A percentile compares a stretch with the other conserved stretches of the same genome.
Conservation (phyloP, 2,329 filamentous ascomycete genomes). For the Botrytis sinoallii region DNA sequence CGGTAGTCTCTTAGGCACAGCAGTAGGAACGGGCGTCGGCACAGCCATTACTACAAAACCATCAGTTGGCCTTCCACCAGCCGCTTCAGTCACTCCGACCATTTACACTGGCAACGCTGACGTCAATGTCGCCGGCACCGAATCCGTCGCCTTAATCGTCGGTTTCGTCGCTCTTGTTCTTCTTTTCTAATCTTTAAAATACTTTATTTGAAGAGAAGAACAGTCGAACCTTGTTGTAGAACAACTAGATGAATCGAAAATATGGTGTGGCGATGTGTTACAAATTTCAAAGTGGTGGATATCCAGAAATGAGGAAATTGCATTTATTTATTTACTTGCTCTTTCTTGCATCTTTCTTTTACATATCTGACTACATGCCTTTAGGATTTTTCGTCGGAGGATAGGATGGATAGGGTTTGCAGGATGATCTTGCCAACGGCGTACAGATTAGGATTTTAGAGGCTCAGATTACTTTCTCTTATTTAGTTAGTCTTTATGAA, state of each 20-base stretch:
- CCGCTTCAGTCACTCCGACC: not conserved
- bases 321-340: not conserved
- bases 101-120: not conserved
- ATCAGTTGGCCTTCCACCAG: not conserved
- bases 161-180: not conserved
- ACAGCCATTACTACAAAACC: no score
- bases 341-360: constrained; percentile 4
- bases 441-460: not conserved
- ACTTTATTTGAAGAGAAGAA: not conserved
- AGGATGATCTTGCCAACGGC: not conserved
- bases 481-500: not conserved
- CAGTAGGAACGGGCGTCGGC: not conserved
- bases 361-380: not conserved
- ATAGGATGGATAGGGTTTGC: not conserved
- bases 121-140: not conserved
- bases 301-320: not conserved
- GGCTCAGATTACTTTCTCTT: not conserved
- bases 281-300: not conserved
- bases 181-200: not conserved
- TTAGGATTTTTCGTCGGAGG: not conserved
- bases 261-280: not conserved
- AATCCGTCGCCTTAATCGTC: not conserved
- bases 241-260: not conserved
- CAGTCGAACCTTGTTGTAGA: not conserved
- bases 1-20: not conserved